Evolutionary conservation across 2,329 filamentous ascomycete species (phyloP).

Genomic region (Cladosporium sp.): DNA sequence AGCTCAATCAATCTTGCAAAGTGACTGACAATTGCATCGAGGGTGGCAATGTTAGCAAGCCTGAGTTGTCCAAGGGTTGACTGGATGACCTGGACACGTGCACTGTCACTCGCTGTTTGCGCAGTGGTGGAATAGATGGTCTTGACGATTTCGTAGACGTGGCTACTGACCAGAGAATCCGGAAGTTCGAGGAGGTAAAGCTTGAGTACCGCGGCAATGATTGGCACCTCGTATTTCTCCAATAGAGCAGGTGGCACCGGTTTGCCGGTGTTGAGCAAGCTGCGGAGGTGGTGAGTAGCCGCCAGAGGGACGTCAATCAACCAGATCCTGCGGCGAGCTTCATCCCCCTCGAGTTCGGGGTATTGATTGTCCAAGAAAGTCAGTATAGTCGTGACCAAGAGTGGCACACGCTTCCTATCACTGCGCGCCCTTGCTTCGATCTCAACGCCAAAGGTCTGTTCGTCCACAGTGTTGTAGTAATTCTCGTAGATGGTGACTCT

Average conservation of each 20-base stretch:
- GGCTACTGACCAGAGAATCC: constrained; percentile 95
- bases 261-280: constrained; percentile 82
- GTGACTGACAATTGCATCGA: constrained; percentile 96
- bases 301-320: constrained; percentile 83
- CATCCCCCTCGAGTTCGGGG: constrained; percentile 93
- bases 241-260: constrained; percentile 70
- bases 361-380: constrained; percentile 97
- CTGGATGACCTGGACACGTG: constrained; percentile 85
- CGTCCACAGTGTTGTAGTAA: constrained; percentile 97
- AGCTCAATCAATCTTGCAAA: constrained; percentile 95
- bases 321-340: constrained; percentile 89
- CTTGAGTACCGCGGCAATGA: constrained; percentile 87
- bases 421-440: constrained; percentile 90
- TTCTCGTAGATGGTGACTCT: constrained; percentile 94
- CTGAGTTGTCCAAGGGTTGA: constrained; percentile 92
- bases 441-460: constrained; percentile 96
- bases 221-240: constrained; percentile 86
- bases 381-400: constrained; percentile 86
- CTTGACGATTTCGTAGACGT: constrained; percentile 98
- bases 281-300: constrained; percentile 79
- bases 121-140: constrained; percentile 87
- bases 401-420: constrained; percentile 90
- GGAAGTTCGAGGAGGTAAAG: constrained; percentile 93
- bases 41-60: constrained; percentile 95
- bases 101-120: constrained; percentile 69